These are phyloP conservation scores for Phlebopus sp. DNA, from an alignment of 1,284 basidiomycete species.

Conservation along the genomic window DNA sequence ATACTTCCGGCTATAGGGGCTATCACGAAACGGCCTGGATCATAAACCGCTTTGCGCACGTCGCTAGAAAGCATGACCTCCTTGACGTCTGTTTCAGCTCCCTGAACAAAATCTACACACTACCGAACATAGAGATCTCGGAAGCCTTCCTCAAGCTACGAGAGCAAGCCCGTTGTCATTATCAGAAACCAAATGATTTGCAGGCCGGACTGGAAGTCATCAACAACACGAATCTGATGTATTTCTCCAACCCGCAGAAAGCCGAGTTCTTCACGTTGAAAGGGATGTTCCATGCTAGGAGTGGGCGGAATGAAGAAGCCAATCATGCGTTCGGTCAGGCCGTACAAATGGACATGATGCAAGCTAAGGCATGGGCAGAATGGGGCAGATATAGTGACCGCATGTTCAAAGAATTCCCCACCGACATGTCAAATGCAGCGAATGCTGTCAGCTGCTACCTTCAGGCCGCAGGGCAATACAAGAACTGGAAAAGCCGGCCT, in stretches of 20 bases:
- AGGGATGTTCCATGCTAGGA: slow-evolving; percentile 96
- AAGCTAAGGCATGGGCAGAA: slow-evolving; percentile 98
- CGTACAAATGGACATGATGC: slow-evolving; percentile 92
- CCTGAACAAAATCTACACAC: slow-evolving; percentile 96
- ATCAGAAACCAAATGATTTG: slow-evolving; percentile 92
- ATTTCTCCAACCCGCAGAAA: slow-evolving; percentile 94
- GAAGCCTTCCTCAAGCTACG: slow-evolving; percentile 99
- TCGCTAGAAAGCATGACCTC: slow-evolving; percentile 95
- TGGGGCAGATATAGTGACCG: slow-evolving; percentile 97
- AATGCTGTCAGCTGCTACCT: slow-evolving; percentile 97
- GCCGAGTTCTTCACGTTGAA: slow-evolving; percentile 99
- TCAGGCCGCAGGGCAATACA: slow-evolving; percentile 95
- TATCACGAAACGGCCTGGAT: slow-evolving; percentile 99
- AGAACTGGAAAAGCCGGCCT: slow-evolving; percentile 91
- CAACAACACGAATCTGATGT: slow-evolving; percentile 99
- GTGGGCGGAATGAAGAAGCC: slow-evolving; percentile 88
- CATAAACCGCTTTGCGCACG: slow-evolving; percentile 99
- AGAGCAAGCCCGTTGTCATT: slow-evolving; percentile 99
- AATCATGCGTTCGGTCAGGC: slow-evolving; percentile 92
- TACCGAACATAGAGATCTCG: slow-evolving; percentile 99
- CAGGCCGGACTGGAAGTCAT: slow-evolving; percentile 96
- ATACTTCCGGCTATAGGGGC: slow-evolving; percentile 95
- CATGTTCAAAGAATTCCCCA: slow-evolving; percentile 84
- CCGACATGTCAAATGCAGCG: slow-evolving; percentile 74
- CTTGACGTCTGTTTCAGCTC: slow-evolving; percentile 95